Evolutionary conservation across 495 filamentous ascomycete genomes (phyloP), one percentile per base, ranked within the genome.

Genomic region (Podospora pseudocomata): DNA sequence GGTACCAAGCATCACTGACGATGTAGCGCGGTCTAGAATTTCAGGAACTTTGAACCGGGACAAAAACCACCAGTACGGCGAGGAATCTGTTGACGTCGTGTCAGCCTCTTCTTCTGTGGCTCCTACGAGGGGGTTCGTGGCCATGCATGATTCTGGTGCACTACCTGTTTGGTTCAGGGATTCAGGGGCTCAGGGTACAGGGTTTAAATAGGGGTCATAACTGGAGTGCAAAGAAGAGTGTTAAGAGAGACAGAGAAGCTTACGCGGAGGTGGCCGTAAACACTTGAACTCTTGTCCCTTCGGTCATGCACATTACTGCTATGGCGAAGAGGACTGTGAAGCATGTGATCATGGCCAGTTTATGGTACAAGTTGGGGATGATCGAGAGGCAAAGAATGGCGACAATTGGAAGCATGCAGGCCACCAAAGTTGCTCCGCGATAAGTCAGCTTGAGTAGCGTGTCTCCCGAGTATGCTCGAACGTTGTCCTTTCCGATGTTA

Each of bases 311-410:
- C 66, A 74, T 71, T 39, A 74, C 49, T 9, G 63, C 67, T 5
- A 71, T 44, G n/a, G 64, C 63, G 53, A 74, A 74, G 34, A 74
- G 19, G 1, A 34, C 39, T 0, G 72, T 74, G 63, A 74, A 71
- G 6, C 69, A 64, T 5, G 58, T 55, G 57, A 74, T 71, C 53
- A 68, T 69, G 20, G 64, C 61, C 16, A 74, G 60, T 28, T 39
- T 54, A 15, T 72, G 44, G 20, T 39, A 13, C n/a, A 60, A 18
- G 7, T 13, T 53, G 11, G 70, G 18, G 2, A 66, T 60, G 9
- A 28, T 70, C 26, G 67, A 61, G 15, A 74, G 65, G 13, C 72
- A 53, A 15, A 20, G 65, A 49, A 74, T 74, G 6, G 72, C 70
- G 4, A 60, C 67, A 13, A 63, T 72, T 0, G 72, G 72, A 1